Conservation (phyloP, 768 basidiomycete genomes). For the Boletus sp. region DNA sequence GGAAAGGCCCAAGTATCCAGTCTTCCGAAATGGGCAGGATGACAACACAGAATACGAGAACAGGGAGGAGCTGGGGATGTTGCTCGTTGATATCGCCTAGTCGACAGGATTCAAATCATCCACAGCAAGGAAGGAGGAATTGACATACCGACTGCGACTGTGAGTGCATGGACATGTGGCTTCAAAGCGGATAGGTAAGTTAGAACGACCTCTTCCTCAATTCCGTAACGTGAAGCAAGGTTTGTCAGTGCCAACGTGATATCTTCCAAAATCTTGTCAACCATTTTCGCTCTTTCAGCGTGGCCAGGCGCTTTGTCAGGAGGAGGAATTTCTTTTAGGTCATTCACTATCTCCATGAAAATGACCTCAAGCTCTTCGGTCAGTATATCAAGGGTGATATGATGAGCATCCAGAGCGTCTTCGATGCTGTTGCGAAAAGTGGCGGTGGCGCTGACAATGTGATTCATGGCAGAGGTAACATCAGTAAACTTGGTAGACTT, state of each 20-base stretch:
- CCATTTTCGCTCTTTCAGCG: neutral
- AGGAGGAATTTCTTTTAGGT: neutral
- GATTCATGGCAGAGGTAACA: conserved; percentile 2
- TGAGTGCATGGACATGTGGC: conserved; percentile 7
- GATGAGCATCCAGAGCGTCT: neutral
- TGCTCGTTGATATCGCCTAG: conserved; percentile 15
- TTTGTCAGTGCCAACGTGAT: neutral
- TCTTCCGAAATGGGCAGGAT: conserved; percentile 9
- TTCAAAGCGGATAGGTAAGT: conserved; percentile 5
- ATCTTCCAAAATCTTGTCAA: conserved; percentile 9
- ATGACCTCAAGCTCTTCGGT: conserved; percentile 5
- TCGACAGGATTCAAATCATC: neutral
- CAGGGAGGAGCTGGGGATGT: conserved; percentile 5
- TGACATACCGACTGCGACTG: conserved; percentile 7
- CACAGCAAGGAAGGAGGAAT: neutral
- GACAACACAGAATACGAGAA: neutral
- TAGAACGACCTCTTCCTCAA: conserved; percentile 4
- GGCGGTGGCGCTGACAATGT: conserved; percentile 15
- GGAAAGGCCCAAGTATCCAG: conserved; percentile 16
- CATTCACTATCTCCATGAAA: neutral
- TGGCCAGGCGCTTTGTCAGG: conserved; percentile 4
- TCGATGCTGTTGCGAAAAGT: conserved; percentile 10
- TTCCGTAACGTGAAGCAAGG: neutral
- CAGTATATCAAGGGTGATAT: conserved; percentile 5
- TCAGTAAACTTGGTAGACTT: conserved; percentile 9